Conservation (phyloP, 768 basidiomycete genomes). For the Lyophyllum shimeji region DNA sequence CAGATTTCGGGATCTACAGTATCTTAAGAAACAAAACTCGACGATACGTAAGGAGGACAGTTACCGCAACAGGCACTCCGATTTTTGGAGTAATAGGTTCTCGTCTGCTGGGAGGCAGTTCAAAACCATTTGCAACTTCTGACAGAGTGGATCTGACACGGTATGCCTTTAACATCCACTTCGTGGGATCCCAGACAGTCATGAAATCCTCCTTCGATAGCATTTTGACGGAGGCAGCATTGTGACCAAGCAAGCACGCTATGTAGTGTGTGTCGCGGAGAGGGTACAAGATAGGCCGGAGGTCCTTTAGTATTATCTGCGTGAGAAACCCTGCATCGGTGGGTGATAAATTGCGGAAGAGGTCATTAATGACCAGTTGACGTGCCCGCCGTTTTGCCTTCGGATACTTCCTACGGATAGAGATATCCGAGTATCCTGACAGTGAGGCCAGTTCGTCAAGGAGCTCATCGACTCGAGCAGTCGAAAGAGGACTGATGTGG, state of each 20-base stretch:
- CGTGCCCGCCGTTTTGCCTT: constrained; percentile 23
- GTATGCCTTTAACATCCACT: constrained; percentile 53
- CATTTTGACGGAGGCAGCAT: constrained; percentile 52
- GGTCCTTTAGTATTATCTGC: constrained; percentile 87
- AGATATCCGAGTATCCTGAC: constrained; percentile 57
- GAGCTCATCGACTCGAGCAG: constrained; percentile 58
- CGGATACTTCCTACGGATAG: constrained; percentile 37
- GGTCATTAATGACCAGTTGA: constrained; percentile 43
- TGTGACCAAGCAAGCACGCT: constrained; percentile 52
- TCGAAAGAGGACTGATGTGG: constrained; percentile 37
- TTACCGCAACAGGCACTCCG: constrained; percentile 65
- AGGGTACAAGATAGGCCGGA: constrained; percentile 78
- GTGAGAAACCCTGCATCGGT: constrained; percentile 67
- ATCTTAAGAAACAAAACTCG: neutral
- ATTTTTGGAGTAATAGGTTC: constrained; percentile 39
- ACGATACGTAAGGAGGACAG: neutral
- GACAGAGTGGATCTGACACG: constrained; percentile 57
- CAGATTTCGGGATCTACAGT: constrained; percentile 75
- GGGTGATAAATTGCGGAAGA: constrained; percentile 63
- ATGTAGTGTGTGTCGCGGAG: constrained; percentile 50
- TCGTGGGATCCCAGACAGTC: constrained; percentile 66
- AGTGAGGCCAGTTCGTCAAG: constrained; percentile 74
- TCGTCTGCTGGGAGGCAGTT: constrained; percentile 27
- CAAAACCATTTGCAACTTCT: constrained; percentile 48
- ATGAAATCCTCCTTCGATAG: constrained; percentile 68